Conservation (phyloP, 2,329 filamentous ascomycete genomes). For the Ambrosiella beaveri region DNA sequence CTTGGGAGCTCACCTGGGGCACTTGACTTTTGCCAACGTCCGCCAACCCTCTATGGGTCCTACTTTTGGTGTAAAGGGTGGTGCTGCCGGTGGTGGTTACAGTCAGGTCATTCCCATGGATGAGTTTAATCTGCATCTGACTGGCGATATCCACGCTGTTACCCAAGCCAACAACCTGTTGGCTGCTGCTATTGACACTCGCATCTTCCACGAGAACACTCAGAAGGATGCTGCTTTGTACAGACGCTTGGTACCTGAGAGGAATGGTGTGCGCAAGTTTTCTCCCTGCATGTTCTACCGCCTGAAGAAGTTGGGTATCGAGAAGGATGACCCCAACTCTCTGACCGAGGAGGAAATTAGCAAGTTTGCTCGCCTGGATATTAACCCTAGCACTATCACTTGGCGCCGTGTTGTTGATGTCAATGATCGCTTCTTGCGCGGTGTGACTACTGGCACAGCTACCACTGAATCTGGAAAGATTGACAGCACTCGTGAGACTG, state of each 20-base stretch:
- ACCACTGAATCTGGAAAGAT: slow-evolving; percentile 54
- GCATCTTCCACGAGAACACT: slow-evolving; percentile 94
- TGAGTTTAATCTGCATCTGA: slow-evolving; percentile 96
- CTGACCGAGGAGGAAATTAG: slow-evolving; percentile 77
- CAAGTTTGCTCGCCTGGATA: slow-evolving; percentile 84
- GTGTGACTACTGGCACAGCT: slow-evolving; percentile 75
- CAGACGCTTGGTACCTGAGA: slow-evolving; percentile 69
- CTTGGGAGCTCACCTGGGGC: slow-evolving; percentile 71
- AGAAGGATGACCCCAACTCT: slow-evolving; percentile 83
- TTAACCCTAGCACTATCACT: slow-evolving; percentile 91
- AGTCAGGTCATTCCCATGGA: slow-evolving; percentile 99
- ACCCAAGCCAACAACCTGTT: slow-evolving; percentile 94
- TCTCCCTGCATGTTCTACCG: slow-evolving; percentile 81
- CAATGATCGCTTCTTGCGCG: slow-evolving; percentile 84
- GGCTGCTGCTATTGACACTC: slow-evolving; percentile 88
- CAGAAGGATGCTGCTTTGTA: slow-evolving; percentile 83
- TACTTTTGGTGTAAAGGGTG: slow-evolving; percentile 97
- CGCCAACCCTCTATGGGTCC: slow-evolving; percentile 92
- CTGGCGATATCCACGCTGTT: slow-evolving; percentile 94
- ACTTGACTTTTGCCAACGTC: slow-evolving; percentile 88
- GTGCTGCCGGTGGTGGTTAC: slow-evolving; percentile 91
- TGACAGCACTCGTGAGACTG: slow-evolving; percentile 70
- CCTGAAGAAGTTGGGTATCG: slow-evolving; percentile 86
- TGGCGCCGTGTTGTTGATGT: slow-evolving; percentile 94
- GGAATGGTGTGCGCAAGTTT: slow-evolving; percentile 80